These are phyloP conservation scores for Aspergillus intermedius DNA, from an alignment of 2,329 filamentous ascomycete genomes.

Conservation along the genomic window DNA sequence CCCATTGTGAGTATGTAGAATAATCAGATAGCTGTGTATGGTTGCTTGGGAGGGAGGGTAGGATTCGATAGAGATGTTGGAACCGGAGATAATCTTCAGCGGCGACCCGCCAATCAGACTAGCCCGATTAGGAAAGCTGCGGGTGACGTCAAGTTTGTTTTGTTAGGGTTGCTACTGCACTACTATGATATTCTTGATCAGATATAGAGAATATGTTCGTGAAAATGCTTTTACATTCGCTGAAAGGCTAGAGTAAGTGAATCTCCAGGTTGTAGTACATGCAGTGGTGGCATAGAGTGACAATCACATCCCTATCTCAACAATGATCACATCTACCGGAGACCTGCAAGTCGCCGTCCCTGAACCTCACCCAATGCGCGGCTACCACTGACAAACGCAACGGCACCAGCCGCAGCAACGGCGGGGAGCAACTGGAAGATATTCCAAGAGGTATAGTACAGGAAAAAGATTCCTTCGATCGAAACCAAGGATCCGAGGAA, in stretches of 20 bases:
- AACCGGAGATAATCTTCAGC: background rate
- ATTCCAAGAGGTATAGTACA: constrained; percentile 91
- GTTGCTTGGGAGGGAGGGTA: background rate
- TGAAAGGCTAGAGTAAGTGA: no score
- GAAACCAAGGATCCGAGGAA: constrained; percentile 84
- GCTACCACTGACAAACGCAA: constrained; percentile 79
- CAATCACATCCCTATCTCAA: background rate
- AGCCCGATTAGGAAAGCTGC: constrained; percentile 10
- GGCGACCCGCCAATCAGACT: constrained; percentile 5
- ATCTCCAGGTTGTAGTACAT: background rate
- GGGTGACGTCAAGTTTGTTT: constrained; percentile 15
- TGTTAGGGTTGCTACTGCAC: background rate
- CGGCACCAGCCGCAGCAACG: constrained; percentile 58
- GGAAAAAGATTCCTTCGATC: constrained; percentile 86
- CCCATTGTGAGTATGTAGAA: constrained; percentile 42
- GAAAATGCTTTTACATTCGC: no score
- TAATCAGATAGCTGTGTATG: constrained; percentile 1
- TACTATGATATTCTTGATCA: no score
- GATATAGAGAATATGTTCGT: no score
- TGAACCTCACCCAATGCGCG: constrained; percentile 91
- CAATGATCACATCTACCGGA: constrained; percentile 39
- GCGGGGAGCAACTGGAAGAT: constrained; percentile 82
- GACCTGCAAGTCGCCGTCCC: constrained; percentile 70
- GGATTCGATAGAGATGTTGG: background rate
- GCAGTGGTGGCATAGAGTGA: background rate